Base-by-base conservation (phyloP, 2,329 filamentous ascomycete genomes). In the Tolypocladium tropicale region DNA sequence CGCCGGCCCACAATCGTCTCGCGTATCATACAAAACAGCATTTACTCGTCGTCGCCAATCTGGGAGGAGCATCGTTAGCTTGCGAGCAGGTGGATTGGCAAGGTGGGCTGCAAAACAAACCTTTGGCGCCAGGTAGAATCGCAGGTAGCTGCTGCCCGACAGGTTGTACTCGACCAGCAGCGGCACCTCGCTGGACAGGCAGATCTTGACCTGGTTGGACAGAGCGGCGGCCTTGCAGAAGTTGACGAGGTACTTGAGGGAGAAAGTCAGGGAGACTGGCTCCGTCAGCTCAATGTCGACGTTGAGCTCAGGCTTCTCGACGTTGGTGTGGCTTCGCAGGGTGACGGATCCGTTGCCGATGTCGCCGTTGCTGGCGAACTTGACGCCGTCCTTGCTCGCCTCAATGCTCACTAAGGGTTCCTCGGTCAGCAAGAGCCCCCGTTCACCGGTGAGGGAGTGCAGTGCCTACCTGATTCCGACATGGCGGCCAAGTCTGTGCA, bases 91-190 rank as follows among this genome's bases (percentile, higher is more conserved):
- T 12, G 28, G 11, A 50, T 2, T 6, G 46, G 5, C 18, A 21
- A 21, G 56, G 28, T 32, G 34, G 39, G 33, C 2, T 21, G n/a
- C n/a, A 2, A 36, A 16, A 69, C 81, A 58, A 76, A 94, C 94
- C 91, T 99, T 99, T 62, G 94, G 94, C 62, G 94, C 94, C 65
- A 99, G 84, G 76, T 97, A 99, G 83, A 97, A 99, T 68, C 93
- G 85, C 74, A 99, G 76, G 74, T 94, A 94, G 73, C 90, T 94
- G 77, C 84, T 90, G 62, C 89, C 88, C 55, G 80, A 79, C 59
- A 96, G 76, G 55, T 77, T 79, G 74, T 97, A 99, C 78, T 99
- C 94, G 49, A 99, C 94, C 65, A 97, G 79, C 63, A 99, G 84
- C 32, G 94, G 94, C 53, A 99, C 93, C 76, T 99, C 94, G 74